A percentile compares a stretch with the other conserved stretches of the same genome.
Conservation (phyloP, 2,329 filamentous ascomycete genomes). For the Aphanocladium album region DNA sequence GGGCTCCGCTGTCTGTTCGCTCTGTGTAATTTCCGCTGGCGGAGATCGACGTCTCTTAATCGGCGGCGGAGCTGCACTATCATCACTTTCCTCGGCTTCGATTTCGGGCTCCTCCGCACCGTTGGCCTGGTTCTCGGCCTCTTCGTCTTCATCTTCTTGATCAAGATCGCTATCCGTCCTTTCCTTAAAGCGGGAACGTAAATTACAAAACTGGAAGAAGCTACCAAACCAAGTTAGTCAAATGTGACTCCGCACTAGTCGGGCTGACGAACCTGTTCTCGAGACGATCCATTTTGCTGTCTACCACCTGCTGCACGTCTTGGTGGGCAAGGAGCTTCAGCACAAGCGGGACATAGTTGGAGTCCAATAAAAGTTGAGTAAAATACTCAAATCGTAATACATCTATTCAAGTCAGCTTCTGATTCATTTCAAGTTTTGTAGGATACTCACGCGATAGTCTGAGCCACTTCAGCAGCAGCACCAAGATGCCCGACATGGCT, state of each 20-base stretch:
- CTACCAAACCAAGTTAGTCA: conserved; percentile 37
- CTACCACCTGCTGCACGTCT: conserved; percentile 85
- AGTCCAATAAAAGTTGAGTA: conserved; percentile 87
- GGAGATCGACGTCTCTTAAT: conserved; percentile 58
- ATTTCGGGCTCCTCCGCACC: conserved; percentile 29
- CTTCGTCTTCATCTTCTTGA: conserved; percentile 20
- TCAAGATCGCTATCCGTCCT: conserved; percentile 25
- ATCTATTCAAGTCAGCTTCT: conserved; percentile 48
- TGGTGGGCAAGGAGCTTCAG: conserved; percentile 92
- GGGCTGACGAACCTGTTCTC: conserved; percentile 62
- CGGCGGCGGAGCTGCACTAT: conserved; percentile 79
- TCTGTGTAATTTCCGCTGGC: conserved; percentile 21
- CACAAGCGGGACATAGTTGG: conserved; percentile 88
- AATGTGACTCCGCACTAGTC: not conserved
- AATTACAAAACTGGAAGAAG: conserved; percentile 87
- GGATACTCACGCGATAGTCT: conserved; percentile 78
- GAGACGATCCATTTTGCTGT: conserved; percentile 75
- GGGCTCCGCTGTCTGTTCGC: conserved; percentile 20
- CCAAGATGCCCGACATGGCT: conserved; percentile 80
- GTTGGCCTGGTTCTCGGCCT: conserved; percentile 17
- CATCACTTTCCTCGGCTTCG: conserved; percentile 51
- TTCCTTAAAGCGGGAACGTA: conserved; percentile 51
- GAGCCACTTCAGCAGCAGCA: conserved; percentile 93
- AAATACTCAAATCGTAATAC: conserved; percentile 94
- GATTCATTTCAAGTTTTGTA: not conserved